These are phyloP conservation scores for Boletus insuetus DNA, from an alignment of 768 basidiomycete genomes.

Conservation along the genomic window DNA sequence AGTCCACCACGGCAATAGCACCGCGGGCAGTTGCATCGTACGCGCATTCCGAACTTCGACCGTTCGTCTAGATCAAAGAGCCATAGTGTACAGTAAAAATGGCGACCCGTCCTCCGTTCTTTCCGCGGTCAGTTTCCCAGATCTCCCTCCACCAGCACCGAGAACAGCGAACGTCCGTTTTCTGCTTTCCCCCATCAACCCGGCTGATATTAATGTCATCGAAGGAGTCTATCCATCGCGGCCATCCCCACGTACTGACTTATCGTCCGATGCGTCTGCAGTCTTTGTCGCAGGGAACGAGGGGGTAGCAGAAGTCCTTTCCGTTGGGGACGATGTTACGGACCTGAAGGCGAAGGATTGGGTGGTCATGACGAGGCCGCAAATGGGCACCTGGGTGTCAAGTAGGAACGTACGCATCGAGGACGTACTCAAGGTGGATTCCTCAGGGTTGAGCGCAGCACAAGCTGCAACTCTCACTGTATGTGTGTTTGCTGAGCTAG, in stretches of 20 bases:
- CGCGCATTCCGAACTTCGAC: slow-evolving; percentile 35
- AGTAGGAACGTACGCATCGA: slow-evolving; percentile 47
- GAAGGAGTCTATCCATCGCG: slow-evolving; percentile 80
- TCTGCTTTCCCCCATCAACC: slow-evolving; percentile 74
- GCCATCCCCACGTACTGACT: slow-evolving; percentile 40
- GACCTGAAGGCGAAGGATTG: slow-evolving; percentile 58
- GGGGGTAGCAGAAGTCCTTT: slow-evolving; percentile 64
- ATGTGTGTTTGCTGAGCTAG: slow-evolving; percentile 15
- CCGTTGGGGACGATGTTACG: slow-evolving; percentile 54
- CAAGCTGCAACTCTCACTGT: slow-evolving; percentile 78
- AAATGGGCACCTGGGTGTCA: slow-evolving; percentile 76
- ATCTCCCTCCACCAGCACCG: slow-evolving; percentile 52
- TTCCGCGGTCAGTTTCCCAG: slow-evolving; percentile 47
- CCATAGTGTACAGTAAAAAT: slow-evolving; percentile 58
- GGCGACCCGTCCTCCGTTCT: slow-evolving; percentile 67
- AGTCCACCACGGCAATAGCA: background rate
- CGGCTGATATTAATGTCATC: slow-evolving; percentile 77
- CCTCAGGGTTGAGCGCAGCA: slow-evolving; percentile 48
- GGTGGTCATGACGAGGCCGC: slow-evolving; percentile 68
- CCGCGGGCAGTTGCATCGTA: background rate
- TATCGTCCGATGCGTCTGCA: slow-evolving; percentile 34
- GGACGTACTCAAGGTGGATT: slow-evolving; percentile 63
- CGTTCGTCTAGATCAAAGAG: slow-evolving; percentile 44
- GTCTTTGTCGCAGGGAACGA: slow-evolving; percentile 75
- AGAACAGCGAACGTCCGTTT: slow-evolving; percentile 63